phyloP scores from a whole-genome alignment of 2,329 filamentous ascomycete species.

The Botrytis deweyae region DNA sequence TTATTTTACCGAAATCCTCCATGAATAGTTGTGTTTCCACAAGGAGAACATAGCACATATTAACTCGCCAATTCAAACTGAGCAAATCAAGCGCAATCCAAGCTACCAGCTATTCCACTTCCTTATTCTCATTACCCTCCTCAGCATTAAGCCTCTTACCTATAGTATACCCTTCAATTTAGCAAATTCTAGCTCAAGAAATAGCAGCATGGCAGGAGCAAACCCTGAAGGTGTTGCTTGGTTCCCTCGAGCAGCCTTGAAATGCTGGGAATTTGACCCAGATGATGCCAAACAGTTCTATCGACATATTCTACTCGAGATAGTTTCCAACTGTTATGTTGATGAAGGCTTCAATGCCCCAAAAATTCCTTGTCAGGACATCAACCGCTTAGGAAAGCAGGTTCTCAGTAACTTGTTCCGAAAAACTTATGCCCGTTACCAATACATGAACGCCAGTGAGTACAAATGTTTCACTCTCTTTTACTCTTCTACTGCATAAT shows the following conservation, averaged over 20 bases:
- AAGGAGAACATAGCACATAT: neutral
- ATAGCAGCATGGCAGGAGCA: neutral
- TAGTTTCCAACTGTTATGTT: neutral
- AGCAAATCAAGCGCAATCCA: neutral
- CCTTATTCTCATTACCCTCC: neutral
- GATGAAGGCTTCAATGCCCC: neutral
- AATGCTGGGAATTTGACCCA: neutral
- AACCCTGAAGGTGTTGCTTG: neutral
- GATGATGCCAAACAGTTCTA: neutral
- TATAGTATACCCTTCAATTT: neutral
- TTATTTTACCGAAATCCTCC: neutral
- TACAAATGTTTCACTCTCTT: too few relatives aligned
- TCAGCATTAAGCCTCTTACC: neutral
- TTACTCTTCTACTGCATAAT: too few relatives aligned
- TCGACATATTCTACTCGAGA: neutral
- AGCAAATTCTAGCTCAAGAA: neutral
- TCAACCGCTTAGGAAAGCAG: neutral
- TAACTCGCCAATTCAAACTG: neutral
- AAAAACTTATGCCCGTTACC: too few relatives aligned
- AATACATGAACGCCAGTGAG: too few relatives aligned
- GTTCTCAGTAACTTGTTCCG: neutral
- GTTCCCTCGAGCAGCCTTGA: neutral
- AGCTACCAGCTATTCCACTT: neutral
- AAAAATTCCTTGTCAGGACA: neutral
- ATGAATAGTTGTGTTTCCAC: neutral